phyloP scores from a whole-genome alignment of 768 basidiomycete genomes.

The Phallus indusiatus region DNA sequence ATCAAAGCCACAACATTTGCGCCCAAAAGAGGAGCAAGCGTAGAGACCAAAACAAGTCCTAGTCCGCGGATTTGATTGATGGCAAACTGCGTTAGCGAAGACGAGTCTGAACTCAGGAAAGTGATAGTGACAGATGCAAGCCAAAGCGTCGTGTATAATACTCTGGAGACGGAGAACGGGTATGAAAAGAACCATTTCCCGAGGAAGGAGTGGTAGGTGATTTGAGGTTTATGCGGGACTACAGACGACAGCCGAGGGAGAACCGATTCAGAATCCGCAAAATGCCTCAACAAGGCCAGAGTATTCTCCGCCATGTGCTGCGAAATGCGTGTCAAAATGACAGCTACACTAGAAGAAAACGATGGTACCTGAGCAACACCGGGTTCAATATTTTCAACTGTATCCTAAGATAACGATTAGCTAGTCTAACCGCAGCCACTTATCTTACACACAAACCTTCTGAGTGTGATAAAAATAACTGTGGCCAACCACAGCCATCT shows the following conservation, averaged over 20 bases:
- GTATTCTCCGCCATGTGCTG: conserved; percentile 88
- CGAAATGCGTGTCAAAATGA: background rate
- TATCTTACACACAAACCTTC: conserved; percentile 39
- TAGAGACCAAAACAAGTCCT: conserved; percentile 38
- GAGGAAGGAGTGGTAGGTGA: conserved; percentile 70
- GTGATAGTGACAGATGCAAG: conserved; percentile 37
- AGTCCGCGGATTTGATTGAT: conserved; percentile 34
- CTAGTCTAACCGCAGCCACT: conserved; percentile 5
- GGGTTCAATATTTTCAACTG: conserved; percentile 73
- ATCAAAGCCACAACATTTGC: conserved; percentile 67
- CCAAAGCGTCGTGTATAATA: conserved; percentile 48
- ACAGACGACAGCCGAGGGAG: conserved; percentile 30
- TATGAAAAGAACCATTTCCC: conserved; percentile 58
- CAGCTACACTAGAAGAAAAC: background rate
- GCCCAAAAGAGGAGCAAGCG: conserved; percentile 47
- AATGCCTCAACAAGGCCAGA: conserved; percentile 64
- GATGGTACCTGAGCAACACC: conserved; percentile 57
- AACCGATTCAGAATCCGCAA: conserved; percentile 62
- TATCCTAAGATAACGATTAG: conserved; percentile 34
- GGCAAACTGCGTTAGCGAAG: conserved; percentile 28
- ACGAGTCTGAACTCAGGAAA: conserved; percentile 22
- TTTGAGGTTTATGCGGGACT: conserved; percentile 17
- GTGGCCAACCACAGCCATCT: conserved; percentile 90
- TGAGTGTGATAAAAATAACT: conserved; percentile 93
- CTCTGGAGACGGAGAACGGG: conserved; percentile 60